phyloP scores from a whole-genome alignment of 1,284 basidiomycete species.

The Apiotrichum porosum region DNA sequence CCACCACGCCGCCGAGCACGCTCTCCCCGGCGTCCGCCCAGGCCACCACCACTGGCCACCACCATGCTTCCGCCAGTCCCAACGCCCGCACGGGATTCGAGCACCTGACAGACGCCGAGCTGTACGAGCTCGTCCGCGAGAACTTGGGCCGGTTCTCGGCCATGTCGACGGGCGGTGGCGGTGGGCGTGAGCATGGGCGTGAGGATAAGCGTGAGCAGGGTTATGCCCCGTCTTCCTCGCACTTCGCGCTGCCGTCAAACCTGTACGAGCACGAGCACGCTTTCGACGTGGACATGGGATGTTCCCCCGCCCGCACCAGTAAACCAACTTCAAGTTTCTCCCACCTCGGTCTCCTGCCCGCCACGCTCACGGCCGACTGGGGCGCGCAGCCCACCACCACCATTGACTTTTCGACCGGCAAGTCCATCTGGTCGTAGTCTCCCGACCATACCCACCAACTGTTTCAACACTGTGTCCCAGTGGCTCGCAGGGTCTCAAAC shows the following conservation, averaged over 20 bases:
- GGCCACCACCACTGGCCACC: no score
- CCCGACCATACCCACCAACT: neutral
- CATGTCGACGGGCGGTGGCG: neutral
- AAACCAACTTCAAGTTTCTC: no score
- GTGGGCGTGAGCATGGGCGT: neutral
- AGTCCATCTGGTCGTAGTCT: conserved; percentile 29
- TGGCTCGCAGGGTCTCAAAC: no score
- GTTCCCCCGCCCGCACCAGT: no score
- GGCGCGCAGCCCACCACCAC: conserved; percentile 4
- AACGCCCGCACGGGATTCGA: conserved; percentile 2
- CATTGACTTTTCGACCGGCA: conserved; percentile 31
- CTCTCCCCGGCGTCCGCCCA: no score
- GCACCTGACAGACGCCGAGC: conserved; percentile 1
- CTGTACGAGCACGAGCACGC: no score
- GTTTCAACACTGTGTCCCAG: neutral
- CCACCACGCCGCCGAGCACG: no score
- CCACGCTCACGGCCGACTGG: neutral
- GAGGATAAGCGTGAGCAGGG: no score
- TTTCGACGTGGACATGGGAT: no score
- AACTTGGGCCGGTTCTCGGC: neutral
- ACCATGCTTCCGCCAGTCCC: no score
- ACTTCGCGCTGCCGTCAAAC: no score
- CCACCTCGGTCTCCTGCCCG: neutral
- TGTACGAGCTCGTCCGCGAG: conserved; percentile 5
- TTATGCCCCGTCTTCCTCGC: no score